Base-by-base conservation (phyloP, 1,284 basidiomycete genomes). In the Fomitopsis betulina region DNA sequence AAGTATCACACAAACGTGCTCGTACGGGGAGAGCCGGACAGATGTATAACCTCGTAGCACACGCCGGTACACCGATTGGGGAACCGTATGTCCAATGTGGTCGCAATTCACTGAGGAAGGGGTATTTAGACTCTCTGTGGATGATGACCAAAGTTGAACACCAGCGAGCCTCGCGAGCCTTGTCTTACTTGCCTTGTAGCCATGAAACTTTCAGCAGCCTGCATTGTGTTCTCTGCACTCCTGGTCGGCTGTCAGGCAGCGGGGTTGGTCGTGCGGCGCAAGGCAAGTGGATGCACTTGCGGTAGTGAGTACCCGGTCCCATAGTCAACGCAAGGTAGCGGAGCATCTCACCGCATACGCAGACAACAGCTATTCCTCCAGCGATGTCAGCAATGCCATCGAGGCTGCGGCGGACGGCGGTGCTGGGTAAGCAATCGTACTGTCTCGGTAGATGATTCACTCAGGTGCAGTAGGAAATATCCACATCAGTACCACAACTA, bases 211-310 rank as follows among this genome's bases (percentile, higher is more conserved):
- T 53, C 61, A 19, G 53, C 60, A 17, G 33, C 60, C 51, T 53
- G 61, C 55, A 33, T 62, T 23, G 23, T 67, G 19, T 19, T 64
- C 43, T 57, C 62, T 35, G 58, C 58, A 10, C 55, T 65, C 54
- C 25, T 67, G 32, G 50, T 60, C 13, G 56, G 58, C 52, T 47
- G 45, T 25, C 56, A 58, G 10, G 57, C 54, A 27, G 58, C 62
- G 21, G 65, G 63, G 3, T 56, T 62, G 23, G 50, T 66, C 13
- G 56, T 57, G 9, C 59, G 57, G n/a, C 63, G 66, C 45, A 67
- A 67, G 58, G 60, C 61, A 1, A 55, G 61, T 0, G 62, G 65
- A 35, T 71, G 69, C 60, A 58, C 21, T n/a, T 71, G 69, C 53
- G 67, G 55, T 35, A 58, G 67, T 66, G 35, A 56, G 64, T 37